Base-by-base conservation (phyloP, 257 asterid species). In the Echium plantagineum region DNA sequence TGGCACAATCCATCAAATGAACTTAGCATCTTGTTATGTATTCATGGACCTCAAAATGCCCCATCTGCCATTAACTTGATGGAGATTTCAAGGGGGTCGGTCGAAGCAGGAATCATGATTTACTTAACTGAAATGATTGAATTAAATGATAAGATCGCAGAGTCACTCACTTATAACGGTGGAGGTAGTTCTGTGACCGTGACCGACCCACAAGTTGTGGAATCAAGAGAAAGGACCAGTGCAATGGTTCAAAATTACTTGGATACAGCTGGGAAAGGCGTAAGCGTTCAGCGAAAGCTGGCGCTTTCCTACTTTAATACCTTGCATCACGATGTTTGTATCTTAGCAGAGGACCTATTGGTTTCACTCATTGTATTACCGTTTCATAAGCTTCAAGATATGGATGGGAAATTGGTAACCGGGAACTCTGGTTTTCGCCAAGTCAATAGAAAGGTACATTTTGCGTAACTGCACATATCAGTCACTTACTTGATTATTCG, bases 251-350 rank as follows among this genome's bases (percentile, higher is more conserved):
- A 71, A 15, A 58, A 67, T 8, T 79, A 84, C 21, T 1, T 86
- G 52, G 55, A 54, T 2, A 86, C 78, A 18, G 70, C 76, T 9
- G 84, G 78, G 19, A 88, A 84, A 24, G 97, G 97, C 47, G 69
- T 89, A 48, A 68, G 42, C 2, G 59, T 77, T 17, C 69, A 58
- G 53, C 69, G 95, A 64, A 77, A 74, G 90, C 81, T 91, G 46
- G 94, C 97, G 1, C 90, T 89, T 18, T 81, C 98, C 0, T 82
- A 94, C 0, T 68, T 86, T 15, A 83, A 70, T 32, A 81, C 61
- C 65, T 83, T 91, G 95, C 94, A 89, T 55, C 95, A 85, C 48
- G 97, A 91, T 63, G 75, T 91, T 15, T 79, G 94, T 61, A 85
- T 91, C 57, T 67, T 91, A 22, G 94, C 95, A 0, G 89, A 91